Evolutionary conservation across 345 rosid genomes (phyloP), one percentile per base, ranked within the genome.

Genomic region (Aquilaria sinensis): DNA sequence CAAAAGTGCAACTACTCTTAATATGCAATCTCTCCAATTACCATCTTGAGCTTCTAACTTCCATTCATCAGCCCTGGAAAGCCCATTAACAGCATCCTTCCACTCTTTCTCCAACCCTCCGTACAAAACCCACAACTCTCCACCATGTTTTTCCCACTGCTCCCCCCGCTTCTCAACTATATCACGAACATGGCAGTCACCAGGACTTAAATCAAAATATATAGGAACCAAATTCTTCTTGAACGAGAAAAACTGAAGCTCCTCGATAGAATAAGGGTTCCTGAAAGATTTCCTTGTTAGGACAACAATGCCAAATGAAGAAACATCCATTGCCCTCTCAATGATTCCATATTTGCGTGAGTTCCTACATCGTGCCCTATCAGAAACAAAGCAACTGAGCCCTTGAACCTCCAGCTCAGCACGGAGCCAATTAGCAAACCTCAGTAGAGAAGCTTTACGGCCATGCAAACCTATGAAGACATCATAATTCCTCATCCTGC

Each of bases 341-440:
- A 85, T 78, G 2, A 82, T 60, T 56, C 81, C 83, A 74, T 77
- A 86, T 66, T 85, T 88, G 15, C 88, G 73, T 1, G 96, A 82
- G 69, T 74, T 88, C 72, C 93, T 83, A 58, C 94, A 81, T 12
- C 83, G 72, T 49, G 89, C 85, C 72, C 97, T 78, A 52, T 93
- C 96, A 11, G 97, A 84, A 65, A 87, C 74, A 57, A 90, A 91
- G 71, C 96, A 88, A 74, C 91, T 88, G 68, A 94, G 83, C 63
- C 99, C 99, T 79, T 90, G 99, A 72, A 74, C 75, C 80, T 94
- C 97, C 54, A 94, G 60, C 66, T 94, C 99, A 12, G 99, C 93
- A 60, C 84, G 77, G 10, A 94, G 80, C 99, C 97, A 94, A 74
- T 83, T 84, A 10, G 86, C 81, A 67, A 90, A 94, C 47, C 91